Base-by-base conservation (phyloP, 176 grass and related monocot species). In the Canna indica region DNA sequence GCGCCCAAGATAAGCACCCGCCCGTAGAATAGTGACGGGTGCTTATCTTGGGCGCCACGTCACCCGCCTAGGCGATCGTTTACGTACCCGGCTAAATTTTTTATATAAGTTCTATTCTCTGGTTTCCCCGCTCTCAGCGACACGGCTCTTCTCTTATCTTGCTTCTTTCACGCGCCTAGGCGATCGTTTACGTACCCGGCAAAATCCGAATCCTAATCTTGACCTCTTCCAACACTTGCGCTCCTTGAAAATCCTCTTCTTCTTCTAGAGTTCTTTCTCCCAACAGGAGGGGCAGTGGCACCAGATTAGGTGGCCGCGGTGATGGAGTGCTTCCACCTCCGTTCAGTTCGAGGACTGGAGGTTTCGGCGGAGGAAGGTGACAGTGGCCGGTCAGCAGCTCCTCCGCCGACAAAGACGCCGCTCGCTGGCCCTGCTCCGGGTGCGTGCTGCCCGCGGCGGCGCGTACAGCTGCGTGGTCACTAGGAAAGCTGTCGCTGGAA, bases 261-360 rank as follows among this genome's bases (percentile, higher is more conserved):
- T 1, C 17, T 5, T 5, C 18, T n/a, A 54, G 50, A 17, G 50
- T 54, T 25, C 50, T 18, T 25, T 53, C 22, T 3, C 50, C 50
- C 20, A 0, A 7, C 18, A 24, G 50, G 50, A 53, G 50, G 17
- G 50, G 22, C 22, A 54, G 50, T 54, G 22, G 15, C 7, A 17
- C 6, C 22, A 20, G 22, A 54, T 16, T 6, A n/a, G 20, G 50
- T 1, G 50, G 7, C 50, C 5, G 22, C 50, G 50, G 22, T 6
- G 22, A 7, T n/a, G 48, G 48, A 53, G 48, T 53, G 48, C 48
- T 53, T 53, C 75, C 14, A 42, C 86, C 30, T 91, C 88, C 29
- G 76, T 83, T 71, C 80, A 88, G 63, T 77, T 91, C 77, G 74
- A 82, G 2, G 50, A 69, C 17, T 79, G 81, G 76, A 64, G 76